These are phyloP conservation scores for Suillus plorans DNA, from an alignment of 768 basidiomycete species.

Conservation along the genomic window DNA sequence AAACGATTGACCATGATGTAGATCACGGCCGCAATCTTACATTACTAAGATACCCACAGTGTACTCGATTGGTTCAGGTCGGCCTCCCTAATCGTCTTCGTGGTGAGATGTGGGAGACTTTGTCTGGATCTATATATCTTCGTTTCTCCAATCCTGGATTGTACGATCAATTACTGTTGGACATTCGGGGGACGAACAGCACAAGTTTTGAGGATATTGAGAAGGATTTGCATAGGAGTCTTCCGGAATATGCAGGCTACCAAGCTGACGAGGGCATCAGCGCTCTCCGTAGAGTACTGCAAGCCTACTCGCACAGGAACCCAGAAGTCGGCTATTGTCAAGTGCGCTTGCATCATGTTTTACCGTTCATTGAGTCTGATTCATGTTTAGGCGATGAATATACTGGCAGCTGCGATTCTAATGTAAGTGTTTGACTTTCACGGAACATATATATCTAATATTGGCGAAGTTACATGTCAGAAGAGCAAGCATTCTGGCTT, in stretches of 20 bases:
- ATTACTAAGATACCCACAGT: slow-evolving; percentile 91
- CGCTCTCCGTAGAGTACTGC: slow-evolving; percentile 84
- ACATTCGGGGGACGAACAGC: slow-evolving; percentile 75
- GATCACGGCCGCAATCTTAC: slow-evolving; percentile 95
- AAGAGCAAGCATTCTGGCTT: slow-evolving; percentile 98
- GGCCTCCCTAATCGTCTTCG: slow-evolving; percentile 92
- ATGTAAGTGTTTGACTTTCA: slow-evolving; percentile 52
- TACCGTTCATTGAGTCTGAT: slow-evolving; percentile 3
- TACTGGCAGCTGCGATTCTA: slow-evolving; percentile 91
- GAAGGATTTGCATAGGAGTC: slow-evolving; percentile 93
- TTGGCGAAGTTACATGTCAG: slow-evolving; percentile 86
- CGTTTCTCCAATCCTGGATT: slow-evolving; percentile 84
- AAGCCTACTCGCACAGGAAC: slow-evolving; percentile 95
- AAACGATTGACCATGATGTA: slow-evolving; percentile 29
- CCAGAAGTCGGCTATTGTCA: slow-evolving; percentile 96
- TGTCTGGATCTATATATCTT: slow-evolving; percentile 91
- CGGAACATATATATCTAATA: slow-evolving; percentile 10
- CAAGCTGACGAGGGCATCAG: slow-evolving; percentile 86
- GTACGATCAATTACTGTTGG: slow-evolving; percentile 72
- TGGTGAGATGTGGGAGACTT: slow-evolving; percentile 97
- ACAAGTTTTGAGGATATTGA: slow-evolving; percentile 98
- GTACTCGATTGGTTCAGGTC: slow-evolving; percentile 96
- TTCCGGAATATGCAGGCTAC: slow-evolving; percentile 97
- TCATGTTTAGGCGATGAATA: slow-evolving; percentile 84
- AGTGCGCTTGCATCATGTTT: slow-evolving; percentile 35